These are phyloP conservation scores for Pseudocercospora pini-densiflorae DNA, from an alignment of 2,329 filamentous ascomycete species.

Conservation along the genomic window DNA sequence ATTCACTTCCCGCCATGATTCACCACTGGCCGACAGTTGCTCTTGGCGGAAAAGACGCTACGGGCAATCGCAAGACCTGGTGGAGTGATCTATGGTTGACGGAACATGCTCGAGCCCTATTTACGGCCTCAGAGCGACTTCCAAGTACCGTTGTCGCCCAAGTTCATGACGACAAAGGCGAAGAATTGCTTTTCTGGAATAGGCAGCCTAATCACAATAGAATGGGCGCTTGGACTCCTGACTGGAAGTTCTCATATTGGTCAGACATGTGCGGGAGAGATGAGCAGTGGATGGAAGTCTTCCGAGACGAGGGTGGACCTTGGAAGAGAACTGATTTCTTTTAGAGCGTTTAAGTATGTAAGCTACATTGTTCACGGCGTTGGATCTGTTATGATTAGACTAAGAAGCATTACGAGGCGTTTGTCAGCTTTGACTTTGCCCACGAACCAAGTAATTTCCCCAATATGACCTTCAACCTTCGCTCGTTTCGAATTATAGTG, in stretches of 20 bases:
- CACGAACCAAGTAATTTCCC: no score
- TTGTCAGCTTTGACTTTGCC: no score
- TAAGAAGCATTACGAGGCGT: neutral
- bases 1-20: conserved; percentile 14
- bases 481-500: no score
- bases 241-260: conserved; percentile 4
- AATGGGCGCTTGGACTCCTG: conserved; percentile 5
- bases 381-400: neutral
- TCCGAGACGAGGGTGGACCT: conserved; percentile 9
- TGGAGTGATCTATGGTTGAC: conserved; percentile 9
- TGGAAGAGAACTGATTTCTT: conserved; percentile 15
- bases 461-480: no score
- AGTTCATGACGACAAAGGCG: neutral
- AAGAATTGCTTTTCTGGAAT: conserved; percentile 13
- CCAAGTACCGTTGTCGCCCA: conserved; percentile 7
- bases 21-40: conserved; percentile 13
- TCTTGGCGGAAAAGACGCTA: neutral
- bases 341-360: neutral
- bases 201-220: conserved; percentile 3
- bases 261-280: conserved; percentile 14
- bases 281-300: conserved; percentile 11
- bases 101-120: conserved; percentile 4
- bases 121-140: conserved; percentile 7
- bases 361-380: neutral
- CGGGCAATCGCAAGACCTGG: neutral